Evolutionary conservation across 495 filamentous ascomycete genomes (phyloP), one percentile per base, ranked within the genome.

Genomic region (Pseudotulostoma volvatum): DNA sequence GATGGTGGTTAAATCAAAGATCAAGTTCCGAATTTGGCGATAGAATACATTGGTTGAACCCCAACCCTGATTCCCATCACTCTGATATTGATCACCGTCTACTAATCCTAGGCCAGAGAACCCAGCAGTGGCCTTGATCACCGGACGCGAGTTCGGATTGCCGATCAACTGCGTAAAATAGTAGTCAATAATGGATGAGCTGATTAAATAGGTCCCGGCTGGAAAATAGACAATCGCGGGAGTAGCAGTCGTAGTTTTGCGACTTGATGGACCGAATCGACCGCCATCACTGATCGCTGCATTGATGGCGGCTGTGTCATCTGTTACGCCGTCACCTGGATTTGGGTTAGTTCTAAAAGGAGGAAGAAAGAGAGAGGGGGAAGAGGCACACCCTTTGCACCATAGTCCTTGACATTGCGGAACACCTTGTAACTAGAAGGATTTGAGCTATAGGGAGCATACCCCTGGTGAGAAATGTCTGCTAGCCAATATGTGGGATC

Each of bases 1-100:
- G 28, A 86, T 70, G 20, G 46, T 57, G 3, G 77, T 86, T 33
- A 73, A 70, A 49, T 90, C 83, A 18, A 90, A 59, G 40, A 84
- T 66, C 36, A 90, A 69, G 47, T 90, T 90, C 21, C 80, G 66
- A 36, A 90, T 67, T 44, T 84, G 79, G 25, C 83, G 64, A 52
- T 70, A 86, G 59, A 90, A 90, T 18, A 81, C 72, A 44, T 81
- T 86, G 13, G 78, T 83, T 21, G 55, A 55, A 20, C 56, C 66
- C 59, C 68, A 82, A 16, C 59, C 63, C 21, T 61, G 55, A 8
- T 59, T 49, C n/a, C 53, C 55, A 25, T 47, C 47, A 31, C 40
- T 48, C 36, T 64, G 54, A 52, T 80, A 79, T 33, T 66, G 65
- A 50, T 82, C 71, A n/a, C 69, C 74, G 43, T 84, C 81, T 41